Evolutionary conservation across 1,284 basidiomycete species (phyloP).

Genomic region (Puccinia hordei): DNA sequence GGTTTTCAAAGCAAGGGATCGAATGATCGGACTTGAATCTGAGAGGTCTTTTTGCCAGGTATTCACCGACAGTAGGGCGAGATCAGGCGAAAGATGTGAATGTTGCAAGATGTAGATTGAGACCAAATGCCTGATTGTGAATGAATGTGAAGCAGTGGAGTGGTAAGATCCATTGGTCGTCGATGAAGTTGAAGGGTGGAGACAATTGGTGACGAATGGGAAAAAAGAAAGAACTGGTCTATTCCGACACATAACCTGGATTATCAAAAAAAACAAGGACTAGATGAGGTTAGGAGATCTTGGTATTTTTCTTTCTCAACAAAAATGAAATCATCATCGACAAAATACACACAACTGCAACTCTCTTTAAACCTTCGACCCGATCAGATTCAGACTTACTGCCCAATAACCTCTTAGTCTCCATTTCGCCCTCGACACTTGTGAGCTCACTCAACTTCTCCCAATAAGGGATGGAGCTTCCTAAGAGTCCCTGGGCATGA

Average conservation of each 20-base stretch:
- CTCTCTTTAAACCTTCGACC: conserved; percentile 86
- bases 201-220: conserved; percentile 19
- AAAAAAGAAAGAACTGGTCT: conserved; percentile 50
- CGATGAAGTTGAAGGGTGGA: conserved; percentile 67
- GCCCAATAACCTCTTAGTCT: conserved; percentile 80
- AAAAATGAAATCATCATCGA: conserved; percentile 9
- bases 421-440: conserved; percentile 56
- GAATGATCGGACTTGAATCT: conserved; percentile 80
- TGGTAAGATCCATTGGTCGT: conserved; percentile 87
- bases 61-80: conserved; percentile 94
- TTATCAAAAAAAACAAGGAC: background rate
- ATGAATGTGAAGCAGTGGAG: conserved; percentile 90
- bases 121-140: conserved; percentile 90
- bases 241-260: conserved; percentile 39
- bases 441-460: conserved; percentile 33
- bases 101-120: conserved; percentile 96
- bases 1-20: conserved; percentile 57
- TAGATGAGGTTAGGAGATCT: background rate
- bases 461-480: conserved; percentile 23
- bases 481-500: conserved; percentile 39
- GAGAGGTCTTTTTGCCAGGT: conserved; percentile 96
- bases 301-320: background rate
- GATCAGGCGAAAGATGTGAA: conserved; percentile 87
- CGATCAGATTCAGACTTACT: conserved; percentile 82
- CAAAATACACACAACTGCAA: conserved; percentile 70